A percentile compares a stretch with the other conserved stretches of the same genome.
phyloP scores from a whole-genome alignment of 2,329 filamentous ascomycete species.

The Ophiostoma sp. region DNA sequence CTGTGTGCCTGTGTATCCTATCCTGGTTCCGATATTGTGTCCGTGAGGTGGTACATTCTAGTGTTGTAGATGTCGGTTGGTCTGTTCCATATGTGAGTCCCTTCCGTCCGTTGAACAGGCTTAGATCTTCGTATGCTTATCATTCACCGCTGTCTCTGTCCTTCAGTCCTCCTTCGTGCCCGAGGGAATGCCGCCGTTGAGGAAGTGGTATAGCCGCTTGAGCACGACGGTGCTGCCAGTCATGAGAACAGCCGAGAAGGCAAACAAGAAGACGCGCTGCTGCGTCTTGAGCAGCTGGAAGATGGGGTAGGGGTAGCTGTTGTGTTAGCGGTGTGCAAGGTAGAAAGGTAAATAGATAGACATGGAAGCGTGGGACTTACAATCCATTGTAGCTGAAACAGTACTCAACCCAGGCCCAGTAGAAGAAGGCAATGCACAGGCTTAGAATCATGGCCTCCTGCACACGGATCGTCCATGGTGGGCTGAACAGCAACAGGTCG shows the following conservation, averaged over 20 bases:
- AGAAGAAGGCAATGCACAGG: conserved; percentile 60
- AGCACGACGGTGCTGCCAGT: conserved; percentile 66
- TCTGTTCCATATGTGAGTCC: background rate
- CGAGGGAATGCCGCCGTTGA: conserved; percentile 58
- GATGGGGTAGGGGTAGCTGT: conserved; percentile 82
- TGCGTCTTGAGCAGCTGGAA: conserved; percentile 67
- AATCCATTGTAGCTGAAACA: conserved; percentile 68
- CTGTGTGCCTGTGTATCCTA: background rate
- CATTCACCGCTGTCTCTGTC: background rate
- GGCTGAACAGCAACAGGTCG: conserved; percentile 68
- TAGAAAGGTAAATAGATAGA: background rate
- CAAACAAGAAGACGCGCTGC: conserved; percentile 69
- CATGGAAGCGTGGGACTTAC: conserved; percentile 42
- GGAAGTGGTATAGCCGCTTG: conserved; percentile 66
- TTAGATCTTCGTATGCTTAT: background rate
- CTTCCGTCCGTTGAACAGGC: background rate
- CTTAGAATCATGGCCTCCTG: conserved; percentile 61
- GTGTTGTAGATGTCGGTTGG: background rate
- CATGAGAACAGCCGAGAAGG: conserved; percentile 69
- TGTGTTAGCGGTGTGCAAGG: background rate
- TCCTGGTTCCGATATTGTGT: background rate
- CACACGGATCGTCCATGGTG: conserved; percentile 67
- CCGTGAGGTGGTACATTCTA: background rate
- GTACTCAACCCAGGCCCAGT: conserved; percentile 77
- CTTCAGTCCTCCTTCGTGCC: conserved; percentile 39